Base-by-base conservation (phyloP, 2,329 filamentous ascomycete genomes). In the Aspergillus quadricinctus region DNA sequence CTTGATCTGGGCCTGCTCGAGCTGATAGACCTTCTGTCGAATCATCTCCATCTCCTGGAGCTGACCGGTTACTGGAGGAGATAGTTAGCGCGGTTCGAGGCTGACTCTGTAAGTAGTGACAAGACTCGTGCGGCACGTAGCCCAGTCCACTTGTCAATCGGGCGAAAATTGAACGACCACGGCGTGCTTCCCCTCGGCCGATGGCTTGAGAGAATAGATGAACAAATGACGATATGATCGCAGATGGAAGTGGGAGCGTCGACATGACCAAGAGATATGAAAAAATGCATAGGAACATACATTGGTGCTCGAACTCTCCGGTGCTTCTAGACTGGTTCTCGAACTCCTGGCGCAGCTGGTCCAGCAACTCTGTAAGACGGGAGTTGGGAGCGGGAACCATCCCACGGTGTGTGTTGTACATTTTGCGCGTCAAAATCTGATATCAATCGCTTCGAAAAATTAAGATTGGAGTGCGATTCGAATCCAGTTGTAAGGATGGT, bases 21-120 rank as follows among this genome's bases (percentile, higher is more conserved):
- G 86, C 66, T 90, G 85, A 70, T 91, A 97, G 58, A 99, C 90
- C 76, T 96, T 97, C 71, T 92, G 88, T 61, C 92, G 84, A 50
- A 99, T 91, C 69, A 96, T 84, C 72, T 96, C 90, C 83, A 97
- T 94, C 77, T 99, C 94, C 69, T 93, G 88, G 62, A 97, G 88
- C 74, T 99, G 94, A 50, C 87, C 85, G 57, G 90, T 87, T 71
- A 97, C 94, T 97, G 74, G 64, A 66, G 55, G 54, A 57, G 57
- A 61, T 64, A 63, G 45, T 31, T 31, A 52, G 50, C 27, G 25
- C 28, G 31, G 31, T 45, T 46, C 41, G 23, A 23, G 21, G 3
- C 27, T 23, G 6, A 46, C 43, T 14, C 17, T 46, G 43, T 17
- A 27, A 21, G 21, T 7, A 4, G 4, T 25, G 43, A 27, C 5